These are phyloP conservation scores for Endothia cerciana DNA, from an alignment of 2,329 filamentous ascomycete species.

Conservation along the genomic window DNA sequence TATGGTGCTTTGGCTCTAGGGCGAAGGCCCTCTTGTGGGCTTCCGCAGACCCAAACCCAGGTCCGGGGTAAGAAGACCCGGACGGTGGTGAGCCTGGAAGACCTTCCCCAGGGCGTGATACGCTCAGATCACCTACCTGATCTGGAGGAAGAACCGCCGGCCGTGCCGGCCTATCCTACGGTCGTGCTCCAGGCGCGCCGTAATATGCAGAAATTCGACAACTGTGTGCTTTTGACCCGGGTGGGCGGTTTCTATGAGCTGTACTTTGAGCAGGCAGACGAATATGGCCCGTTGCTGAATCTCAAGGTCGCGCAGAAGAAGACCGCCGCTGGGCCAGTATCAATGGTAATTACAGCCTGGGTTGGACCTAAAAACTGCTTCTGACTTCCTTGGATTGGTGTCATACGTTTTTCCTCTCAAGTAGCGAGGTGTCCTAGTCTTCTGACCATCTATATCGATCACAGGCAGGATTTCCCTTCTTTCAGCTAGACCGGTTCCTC, in stretches of 20 bases:
- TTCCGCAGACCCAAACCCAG: slow-evolving; percentile 30
- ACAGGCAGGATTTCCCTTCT: slow-evolving; percentile 89
- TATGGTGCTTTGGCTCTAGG: slow-evolving; percentile 17
- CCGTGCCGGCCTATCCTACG: slow-evolving; percentile 72
- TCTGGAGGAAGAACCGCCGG: slow-evolving; percentile 48
- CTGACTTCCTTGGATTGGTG: slow-evolving; percentile 17
- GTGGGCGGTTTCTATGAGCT: slow-evolving; percentile 98
- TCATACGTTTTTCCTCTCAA: slow-evolving; percentile 24
- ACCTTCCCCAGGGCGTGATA: slow-evolving; percentile 59
- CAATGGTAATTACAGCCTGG: slow-evolving; percentile 69
- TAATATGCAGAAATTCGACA: slow-evolving; percentile 88
- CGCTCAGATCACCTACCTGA: slow-evolving; percentile 39
- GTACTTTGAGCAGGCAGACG: slow-evolving; percentile 94
- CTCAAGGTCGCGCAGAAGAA: slow-evolving; percentile 84
- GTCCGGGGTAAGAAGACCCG: slow-evolving; percentile 58
- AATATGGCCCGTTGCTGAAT: slow-evolving; percentile 83
- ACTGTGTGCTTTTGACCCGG: slow-evolving; percentile 88
- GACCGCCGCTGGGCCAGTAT: slow-evolving; percentile 75
- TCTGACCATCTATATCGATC: slow-evolving; percentile 32
- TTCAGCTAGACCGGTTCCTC: slow-evolving; percentile 88
- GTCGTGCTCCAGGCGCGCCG: slow-evolving; percentile 84
- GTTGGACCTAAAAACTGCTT: not conserved
- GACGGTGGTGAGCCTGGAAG: slow-evolving; percentile 57
- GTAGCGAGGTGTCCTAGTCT: slow-evolving; percentile 18
- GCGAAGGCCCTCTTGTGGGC: slow-evolving; percentile 7